Conservation (phyloP, 1,284 basidiomycete genomes). For the Neonothopanus nambi region DNA sequence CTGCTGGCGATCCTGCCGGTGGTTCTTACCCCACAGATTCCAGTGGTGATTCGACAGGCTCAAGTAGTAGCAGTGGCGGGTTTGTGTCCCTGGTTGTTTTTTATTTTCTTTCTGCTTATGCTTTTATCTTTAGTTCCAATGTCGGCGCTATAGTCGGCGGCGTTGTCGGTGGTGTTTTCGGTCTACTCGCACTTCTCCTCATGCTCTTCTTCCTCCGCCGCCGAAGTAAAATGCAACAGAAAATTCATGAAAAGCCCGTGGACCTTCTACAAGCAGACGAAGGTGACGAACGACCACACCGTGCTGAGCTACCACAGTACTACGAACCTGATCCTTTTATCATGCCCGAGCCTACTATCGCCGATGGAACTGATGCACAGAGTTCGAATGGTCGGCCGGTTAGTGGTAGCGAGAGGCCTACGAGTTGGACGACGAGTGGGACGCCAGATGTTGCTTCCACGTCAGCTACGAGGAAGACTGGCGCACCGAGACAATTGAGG, state of each 20-base stretch:
- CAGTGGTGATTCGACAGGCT: constrained; percentile 24
- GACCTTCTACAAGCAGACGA: constrained; percentile 65
- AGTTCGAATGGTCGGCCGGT: constrained; percentile 19
- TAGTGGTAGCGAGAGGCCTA: constrained; percentile 15
- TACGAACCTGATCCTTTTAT: constrained; percentile 75
- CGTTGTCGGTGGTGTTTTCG: constrained; percentile 60
- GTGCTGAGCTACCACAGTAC: constrained; percentile 56
- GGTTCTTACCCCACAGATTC: constrained; percentile 65
- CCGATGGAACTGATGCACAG: not conserved
- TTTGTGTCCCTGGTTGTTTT: not conserved
- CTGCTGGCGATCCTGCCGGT: constrained; percentile 73
- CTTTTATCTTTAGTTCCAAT: constrained; percentile 35
- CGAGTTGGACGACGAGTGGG: constrained; percentile 35
- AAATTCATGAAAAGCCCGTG: constrained; percentile 49
- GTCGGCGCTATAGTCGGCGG: constrained; percentile 71
- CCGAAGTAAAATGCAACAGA: constrained; percentile 36
- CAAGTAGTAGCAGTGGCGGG: constrained; percentile 16
- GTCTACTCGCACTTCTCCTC: constrained; percentile 45
- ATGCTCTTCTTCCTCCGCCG: constrained; percentile 56
- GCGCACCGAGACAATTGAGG: constrained; percentile 47
- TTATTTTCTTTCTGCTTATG: not conserved
- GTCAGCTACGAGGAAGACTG: constrained; percentile 41
- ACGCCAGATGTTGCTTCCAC: constrained; percentile 38
- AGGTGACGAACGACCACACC: constrained; percentile 40
- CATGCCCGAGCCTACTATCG: constrained; percentile 57